Evolutionary conservation across 2,329 filamentous ascomycete species (phyloP), one percentile per base, ranked within the genome.

Genomic region (Phyllosticta paracitricarpa): DNA sequence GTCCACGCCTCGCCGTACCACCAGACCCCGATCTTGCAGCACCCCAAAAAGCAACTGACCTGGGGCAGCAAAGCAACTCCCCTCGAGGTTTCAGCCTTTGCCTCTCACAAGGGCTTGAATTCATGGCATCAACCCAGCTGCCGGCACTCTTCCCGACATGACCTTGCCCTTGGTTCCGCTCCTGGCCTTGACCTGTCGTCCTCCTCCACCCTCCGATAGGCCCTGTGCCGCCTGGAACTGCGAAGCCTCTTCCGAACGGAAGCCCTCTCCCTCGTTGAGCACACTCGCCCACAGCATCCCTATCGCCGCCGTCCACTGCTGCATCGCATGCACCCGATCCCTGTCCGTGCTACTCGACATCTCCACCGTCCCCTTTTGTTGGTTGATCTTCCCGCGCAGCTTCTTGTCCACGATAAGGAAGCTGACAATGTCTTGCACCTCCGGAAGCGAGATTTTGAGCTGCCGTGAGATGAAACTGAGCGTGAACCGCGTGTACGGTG

Each of bases 351-450:
- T 79, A 62, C 85, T 88, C 63, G 87, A 85, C 63, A 97, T 90
- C 74, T 91, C 85, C 24, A 99, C 86, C 0, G 86, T 89, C 55
- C 93, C 91, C 62, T 84, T 82, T 74, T 91, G 86, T 76, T 97
- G 90, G 75, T 99, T 89, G 70, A 99, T 93, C 74, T 88, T 89
- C 64, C 91, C 94, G 57, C 86, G 82, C 66, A 99, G 86, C 72
- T 91, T 90, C 69, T 89, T 87, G 72, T 96, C 91, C 64, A 97
- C 84, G 65, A 99, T 97, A 59, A 97, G 80, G 76, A 92, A 96
- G 56, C 91, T 88, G n/a, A 97, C 78, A 64, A 99, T 97, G 69
- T 99, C 94, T 76, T 95, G 88, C 2, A 96, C 91, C 75, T 99
- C 94, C 14, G 84, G 78, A 55, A 91, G 83, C 28, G 88, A 86